These are phyloP conservation scores for Alternaria sp. DNA, from an alignment of 2,329 filamentous ascomycete genomes.

Conservation along the genomic window DNA sequence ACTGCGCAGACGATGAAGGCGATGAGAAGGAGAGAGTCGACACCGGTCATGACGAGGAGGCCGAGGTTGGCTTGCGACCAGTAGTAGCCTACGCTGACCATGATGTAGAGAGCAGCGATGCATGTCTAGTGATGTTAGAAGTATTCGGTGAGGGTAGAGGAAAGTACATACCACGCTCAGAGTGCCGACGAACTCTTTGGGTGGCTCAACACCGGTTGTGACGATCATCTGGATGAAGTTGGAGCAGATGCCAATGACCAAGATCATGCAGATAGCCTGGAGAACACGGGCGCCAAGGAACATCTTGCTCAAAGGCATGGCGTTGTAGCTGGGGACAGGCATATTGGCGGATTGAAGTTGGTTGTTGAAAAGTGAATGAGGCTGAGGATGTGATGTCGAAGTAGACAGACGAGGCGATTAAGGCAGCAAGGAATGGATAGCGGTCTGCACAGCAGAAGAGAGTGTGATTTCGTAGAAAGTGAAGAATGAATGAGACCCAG, in stretches of 20 bases:
- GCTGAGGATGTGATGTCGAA: conserved; percentile 27
- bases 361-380: conserved; percentile 15
- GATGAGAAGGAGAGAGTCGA: conserved; percentile 74
- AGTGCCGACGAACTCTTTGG: conserved; percentile 77
- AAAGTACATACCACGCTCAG: conserved; percentile 73
- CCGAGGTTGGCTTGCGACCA: conserved; percentile 80
- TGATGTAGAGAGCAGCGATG: conserved; percentile 78
- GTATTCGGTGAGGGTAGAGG: background rate
- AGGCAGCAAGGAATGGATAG: conserved; percentile 38
- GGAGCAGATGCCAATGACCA: conserved; percentile 79
- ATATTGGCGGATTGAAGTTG: conserved; percentile 48
- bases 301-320: conserved; percentile 71
- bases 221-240: conserved; percentile 85
- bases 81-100: conserved; percentile 74
- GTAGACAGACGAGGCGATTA: conserved; percentile 27
- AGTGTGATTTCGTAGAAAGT: conserved; percentile 23
- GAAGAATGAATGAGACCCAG: conserved; percentile 28
- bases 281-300: conserved; percentile 77
- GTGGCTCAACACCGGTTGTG: conserved; percentile 67
- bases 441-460: conserved; percentile 48
- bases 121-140: conserved; percentile 65
- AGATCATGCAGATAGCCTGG: conserved; percentile 73
- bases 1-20: conserved; percentile 80
- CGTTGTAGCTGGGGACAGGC: conserved; percentile 68
- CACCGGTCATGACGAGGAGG: conserved; percentile 71